Percentiles rank a stretch among this genome's conserved stretches.
Conservation (phyloP, 2,329 filamentous ascomycete species). For the Aureobasidium leucospermi region DNA sequence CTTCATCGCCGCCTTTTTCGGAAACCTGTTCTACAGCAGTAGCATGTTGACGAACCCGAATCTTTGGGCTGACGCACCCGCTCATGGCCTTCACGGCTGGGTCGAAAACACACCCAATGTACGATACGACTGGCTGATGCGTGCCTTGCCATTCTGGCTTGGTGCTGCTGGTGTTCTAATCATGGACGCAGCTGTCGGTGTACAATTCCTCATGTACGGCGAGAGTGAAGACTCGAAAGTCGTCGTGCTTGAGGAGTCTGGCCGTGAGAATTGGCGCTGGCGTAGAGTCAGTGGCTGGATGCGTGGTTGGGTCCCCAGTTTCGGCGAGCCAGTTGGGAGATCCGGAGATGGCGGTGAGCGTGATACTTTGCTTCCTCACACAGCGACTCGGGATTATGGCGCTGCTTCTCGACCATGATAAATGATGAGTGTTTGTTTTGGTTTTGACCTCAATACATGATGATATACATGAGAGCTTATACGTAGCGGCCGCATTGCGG, state of each 20-base stretch:
- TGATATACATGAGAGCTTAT: not conserved
- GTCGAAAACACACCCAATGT: conserved; percentile 49
- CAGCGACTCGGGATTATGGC: not conserved
- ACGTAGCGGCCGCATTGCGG: not conserved
- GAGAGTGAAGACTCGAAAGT: conserved; percentile 44
- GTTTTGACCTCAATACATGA: not conserved
- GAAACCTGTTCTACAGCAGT: conserved; percentile 59
- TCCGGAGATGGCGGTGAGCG: not conserved
- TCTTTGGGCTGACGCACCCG: conserved; percentile 51
- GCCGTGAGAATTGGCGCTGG: conserved; percentile 43
- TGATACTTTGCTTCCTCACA: not conserved
- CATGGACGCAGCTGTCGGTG: conserved; percentile 54
- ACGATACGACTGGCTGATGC: conserved; percentile 49
- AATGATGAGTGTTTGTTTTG: not conserved
- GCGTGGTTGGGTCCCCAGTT: conserved; percentile 56
- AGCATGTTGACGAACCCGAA: conserved; percentile 57
- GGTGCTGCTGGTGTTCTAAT: conserved; percentile 58
- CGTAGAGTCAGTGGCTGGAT: conserved; percentile 56
- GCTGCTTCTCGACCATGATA: not conserved
- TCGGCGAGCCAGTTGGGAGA: conserved; percentile 28
- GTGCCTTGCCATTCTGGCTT: conserved; percentile 57
- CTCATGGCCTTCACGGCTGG: conserved; percentile 52
- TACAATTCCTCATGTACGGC: conserved; percentile 57
- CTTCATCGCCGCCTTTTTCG: conserved; percentile 60
- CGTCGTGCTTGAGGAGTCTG: conserved; percentile 38